phyloP scores from a whole-genome alignment of 768 basidiomycete genomes.

The Calocybe gangraenosa region DNA sequence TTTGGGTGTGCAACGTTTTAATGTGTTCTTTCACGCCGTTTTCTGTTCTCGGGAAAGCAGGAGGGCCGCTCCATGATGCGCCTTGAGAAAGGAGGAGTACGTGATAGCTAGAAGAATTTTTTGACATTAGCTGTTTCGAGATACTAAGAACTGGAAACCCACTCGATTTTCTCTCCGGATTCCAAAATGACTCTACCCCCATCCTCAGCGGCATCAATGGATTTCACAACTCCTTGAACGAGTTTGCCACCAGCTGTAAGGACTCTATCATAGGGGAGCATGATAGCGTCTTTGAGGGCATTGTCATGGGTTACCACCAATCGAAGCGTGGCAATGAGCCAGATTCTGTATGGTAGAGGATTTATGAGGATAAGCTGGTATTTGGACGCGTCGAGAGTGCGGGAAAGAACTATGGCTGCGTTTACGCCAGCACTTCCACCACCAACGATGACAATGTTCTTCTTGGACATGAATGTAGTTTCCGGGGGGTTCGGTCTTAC shows the following conservation, averaged over 20 bases:
- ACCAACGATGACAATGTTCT: constrained; percentile 40
- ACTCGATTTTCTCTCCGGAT: constrained; percentile 43
- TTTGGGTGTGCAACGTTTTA: constrained; percentile 25
- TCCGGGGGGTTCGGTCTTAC: neutral
- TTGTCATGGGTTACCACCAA: constrained; percentile 43
- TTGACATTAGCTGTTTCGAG: neutral
- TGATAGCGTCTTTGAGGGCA: constrained; percentile 37
- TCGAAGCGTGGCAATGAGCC: constrained; percentile 49
- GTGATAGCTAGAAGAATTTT: constrained; percentile 33
- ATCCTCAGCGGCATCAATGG: constrained; percentile 24
- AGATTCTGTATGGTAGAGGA: constrained; percentile 44
- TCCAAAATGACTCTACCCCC: constrained; percentile 45
- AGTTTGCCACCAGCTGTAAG: constrained; percentile 43
- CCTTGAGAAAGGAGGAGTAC: constrained; percentile 62
- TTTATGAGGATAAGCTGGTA: constrained; percentile 55
- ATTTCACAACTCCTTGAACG: constrained; percentile 37
- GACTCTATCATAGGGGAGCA: constrained; percentile 53
- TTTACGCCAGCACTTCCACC: constrained; percentile 56
- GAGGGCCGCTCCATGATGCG: constrained; percentile 45
- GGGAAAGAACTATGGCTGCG: constrained; percentile 44
- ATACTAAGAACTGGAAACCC: neutral
- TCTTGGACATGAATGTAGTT: constrained; percentile 12
- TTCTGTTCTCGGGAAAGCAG: constrained; percentile 38
- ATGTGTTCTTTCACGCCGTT: constrained; percentile 25
- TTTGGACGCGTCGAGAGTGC: constrained; percentile 41